Evolutionary conservation across 345 rosid genomes (phyloP).

Genomic region (Durio zibethinus): DNA sequence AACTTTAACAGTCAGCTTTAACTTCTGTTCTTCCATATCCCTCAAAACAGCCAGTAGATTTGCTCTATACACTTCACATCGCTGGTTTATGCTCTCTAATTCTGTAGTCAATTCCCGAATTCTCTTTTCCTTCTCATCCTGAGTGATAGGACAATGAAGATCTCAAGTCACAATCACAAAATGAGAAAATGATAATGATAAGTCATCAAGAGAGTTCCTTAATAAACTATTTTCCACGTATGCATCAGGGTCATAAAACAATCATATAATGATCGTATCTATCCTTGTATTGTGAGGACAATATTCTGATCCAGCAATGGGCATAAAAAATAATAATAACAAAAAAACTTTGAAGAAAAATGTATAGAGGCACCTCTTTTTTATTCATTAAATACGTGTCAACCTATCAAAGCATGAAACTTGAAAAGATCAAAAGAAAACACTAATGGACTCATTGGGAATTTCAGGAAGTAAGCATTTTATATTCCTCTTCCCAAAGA

Average conservation of each 20-base stretch:
- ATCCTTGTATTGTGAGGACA: neutral
- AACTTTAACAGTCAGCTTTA: slow-evolving; percentile 76
- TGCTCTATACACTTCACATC: slow-evolving; percentile 67
- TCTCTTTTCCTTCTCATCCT: slow-evolving; percentile 73
- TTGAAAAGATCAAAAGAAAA: neutral
- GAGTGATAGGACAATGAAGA: neutral
- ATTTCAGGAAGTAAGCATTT: neutral
- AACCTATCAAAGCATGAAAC: neutral
- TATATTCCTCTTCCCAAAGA: neutral
- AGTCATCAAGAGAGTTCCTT: neutral
- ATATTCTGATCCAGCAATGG: neutral
- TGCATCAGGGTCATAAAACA: neutral
- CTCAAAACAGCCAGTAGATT: slow-evolving; percentile 65
- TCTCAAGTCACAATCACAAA: neutral
- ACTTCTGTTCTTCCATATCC: slow-evolving; percentile 87
- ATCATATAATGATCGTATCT: neutral
- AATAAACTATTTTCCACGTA: neutral
- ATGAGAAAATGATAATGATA: neutral
- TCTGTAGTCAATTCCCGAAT: slow-evolving; percentile 56
- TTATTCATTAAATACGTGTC: neutral
- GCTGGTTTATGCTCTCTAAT: slow-evolving; percentile 56
- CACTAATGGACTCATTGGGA: neutral
- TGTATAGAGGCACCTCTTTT: neutral
- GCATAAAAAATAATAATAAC: no score
- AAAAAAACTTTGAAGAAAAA: no score